Evolutionary conservation across 495 filamentous ascomycete species (phyloP).

Genomic region (Penicillium macrosclerotiorum): DNA sequence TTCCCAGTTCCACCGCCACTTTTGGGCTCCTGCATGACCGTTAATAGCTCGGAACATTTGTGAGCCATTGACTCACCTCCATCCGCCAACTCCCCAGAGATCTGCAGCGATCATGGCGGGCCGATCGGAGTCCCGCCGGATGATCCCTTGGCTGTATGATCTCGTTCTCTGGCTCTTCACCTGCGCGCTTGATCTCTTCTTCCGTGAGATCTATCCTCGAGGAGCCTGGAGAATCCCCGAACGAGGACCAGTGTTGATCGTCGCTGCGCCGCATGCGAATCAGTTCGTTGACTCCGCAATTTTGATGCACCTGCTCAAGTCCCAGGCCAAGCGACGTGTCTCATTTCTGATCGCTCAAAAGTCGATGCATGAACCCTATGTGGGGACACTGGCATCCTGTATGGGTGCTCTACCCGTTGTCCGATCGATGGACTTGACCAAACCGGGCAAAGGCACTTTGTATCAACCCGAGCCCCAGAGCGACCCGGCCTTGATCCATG

Average conservation of each 20-base stretch:
- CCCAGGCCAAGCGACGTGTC: conserved; percentile 80
- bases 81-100: conserved; percentile 4
- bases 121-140: conserved; percentile 10
- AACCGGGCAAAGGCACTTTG: conserved; percentile 71
- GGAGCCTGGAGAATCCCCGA: conserved; percentile 88
- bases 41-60: too few species aligned
- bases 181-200: conserved; percentile 86
- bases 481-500: conserved; percentile 75
- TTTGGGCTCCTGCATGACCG: conserved; percentile 1
- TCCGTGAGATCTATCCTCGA: conserved; percentile 92
- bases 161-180: conserved; percentile 77
- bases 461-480: conserved; percentile 85
- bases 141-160: conserved; percentile 76
- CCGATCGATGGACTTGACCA: conserved; percentile 83
- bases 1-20: background rate
- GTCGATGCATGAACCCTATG: conserved; percentile 80
- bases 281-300: conserved; percentile 96
- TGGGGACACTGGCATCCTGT: conserved; percentile 73
- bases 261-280: conserved; percentile 95
- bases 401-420: conserved; percentile 86
- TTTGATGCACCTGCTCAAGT: conserved; percentile 80
- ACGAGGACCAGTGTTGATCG: conserved; percentile 84
- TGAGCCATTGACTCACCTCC: background rate
- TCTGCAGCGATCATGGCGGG: conserved; percentile 22
- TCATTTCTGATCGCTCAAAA: conserved; percentile 91